Percentiles rank a stretch among this genome's conserved stretches.
These are phyloP conservation scores for Mucor sp. DNA, from an alignment of 371 early-diverging fungal species.

Conservation along the genomic window DNA sequence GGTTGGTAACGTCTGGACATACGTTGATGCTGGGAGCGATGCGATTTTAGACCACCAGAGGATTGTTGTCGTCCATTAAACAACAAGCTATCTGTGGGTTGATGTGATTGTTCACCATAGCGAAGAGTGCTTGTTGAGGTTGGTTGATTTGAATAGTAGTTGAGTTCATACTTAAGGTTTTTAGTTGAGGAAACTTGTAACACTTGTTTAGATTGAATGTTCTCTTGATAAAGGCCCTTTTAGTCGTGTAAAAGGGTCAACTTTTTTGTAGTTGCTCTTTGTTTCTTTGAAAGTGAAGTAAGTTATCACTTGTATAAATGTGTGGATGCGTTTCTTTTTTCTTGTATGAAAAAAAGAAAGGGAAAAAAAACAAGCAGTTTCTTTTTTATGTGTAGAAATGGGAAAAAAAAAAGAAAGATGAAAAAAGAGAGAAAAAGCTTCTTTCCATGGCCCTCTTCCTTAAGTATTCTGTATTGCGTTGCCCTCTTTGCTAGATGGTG, in stretches of 20 bases:
- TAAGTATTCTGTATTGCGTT: not conserved
- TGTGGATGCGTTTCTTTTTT: not conserved
- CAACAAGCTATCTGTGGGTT: not conserved
- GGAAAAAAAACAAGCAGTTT: not conserved
- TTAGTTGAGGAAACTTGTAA: slow-evolving; percentile 8
- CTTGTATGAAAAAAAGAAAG: not conserved
- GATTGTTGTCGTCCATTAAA: not conserved
- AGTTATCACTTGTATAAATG: not conserved
- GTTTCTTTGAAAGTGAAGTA: not conserved
- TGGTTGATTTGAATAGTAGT: not conserved
- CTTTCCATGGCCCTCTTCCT: not conserved
- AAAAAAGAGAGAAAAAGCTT: not conserved
- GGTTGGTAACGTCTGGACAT: slow-evolving; percentile 14
- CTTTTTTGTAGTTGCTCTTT: slow-evolving; percentile 6
- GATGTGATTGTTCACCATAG: not conserved
- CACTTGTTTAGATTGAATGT: slow-evolving; percentile 17
- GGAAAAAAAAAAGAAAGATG: not conserved
- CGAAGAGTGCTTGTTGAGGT: not conserved
- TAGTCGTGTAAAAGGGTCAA: slow-evolving; percentile 13
- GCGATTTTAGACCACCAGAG: not conserved
- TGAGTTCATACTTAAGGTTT: slow-evolving; percentile 8
- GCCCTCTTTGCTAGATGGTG: not conserved
- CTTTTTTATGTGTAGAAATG: not conserved
- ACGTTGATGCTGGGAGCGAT: not conserved
- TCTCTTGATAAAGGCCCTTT: slow-evolving; percentile 8